Base-by-base conservation (phyloP, 495 filamentous ascomycete genomes). In the Xylaria sp. region DNA sequence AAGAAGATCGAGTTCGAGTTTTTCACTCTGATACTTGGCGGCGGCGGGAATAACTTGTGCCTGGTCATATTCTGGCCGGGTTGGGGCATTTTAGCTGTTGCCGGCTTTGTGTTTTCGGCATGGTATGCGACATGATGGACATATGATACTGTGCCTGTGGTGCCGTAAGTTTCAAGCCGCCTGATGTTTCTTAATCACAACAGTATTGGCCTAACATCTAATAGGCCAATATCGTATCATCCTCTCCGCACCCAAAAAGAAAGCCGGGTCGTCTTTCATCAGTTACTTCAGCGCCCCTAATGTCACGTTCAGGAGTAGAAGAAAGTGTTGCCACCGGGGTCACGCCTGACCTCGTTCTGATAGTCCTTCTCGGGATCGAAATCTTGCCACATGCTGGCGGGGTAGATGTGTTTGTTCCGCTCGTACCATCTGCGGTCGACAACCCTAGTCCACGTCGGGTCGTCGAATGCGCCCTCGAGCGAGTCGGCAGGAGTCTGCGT, bases 391-490 rank as follows among this genome's bases (percentile, higher is more conserved):
- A 96, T 86, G 78, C 93, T 97, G 7, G 95, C 96, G 0, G 96
- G 96, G 80, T 94, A 98, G 59, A 98, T 98, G 74, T 99, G 96
- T 79, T 98, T 99, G 79, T 98, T 97, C 73, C 90, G 86, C 82
- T 97, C 93, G 77, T 98, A 99, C 96, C 96, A 99, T 68, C 96
- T 83, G 57, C 96, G 86, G 82, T 99, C 96, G 2, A 99, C 96
- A 9, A 98, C 96, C 79, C 97, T 98, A 31, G 96, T 99, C 68
- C 93, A 84, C 4, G 88, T 88, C 0, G 93, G 89, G 71, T 98
- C 95, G 67, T 97, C 93, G 41, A 87, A 85, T 21, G 80, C 86
- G 11, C 94, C 95, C 83, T 97, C 94, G 4, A 97, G 85, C n/a
- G 83, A 70, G 17, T 70, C 63, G 37, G 82, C 74, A 67, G 73